Percentiles rank a stretch among this genome's conserved stretches.
These are phyloP conservation scores for Trypanosoma congolense DNA, from an alignment of 208 protist genomes.

Conservation along the genomic window DNA sequence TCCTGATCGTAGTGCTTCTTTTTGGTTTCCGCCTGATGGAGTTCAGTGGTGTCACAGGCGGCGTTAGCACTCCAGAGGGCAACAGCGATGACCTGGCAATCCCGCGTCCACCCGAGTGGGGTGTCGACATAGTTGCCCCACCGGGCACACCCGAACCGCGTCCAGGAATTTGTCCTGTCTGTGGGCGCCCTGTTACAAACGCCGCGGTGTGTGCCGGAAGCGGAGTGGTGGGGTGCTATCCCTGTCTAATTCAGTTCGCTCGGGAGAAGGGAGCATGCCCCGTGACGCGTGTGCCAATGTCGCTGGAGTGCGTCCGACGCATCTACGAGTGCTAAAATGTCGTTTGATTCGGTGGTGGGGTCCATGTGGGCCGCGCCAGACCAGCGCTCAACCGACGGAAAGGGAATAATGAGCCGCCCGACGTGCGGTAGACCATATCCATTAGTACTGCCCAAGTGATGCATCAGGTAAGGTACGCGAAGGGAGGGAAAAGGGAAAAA, in stretches of 20 bases:
- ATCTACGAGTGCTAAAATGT: conserved; percentile 75
- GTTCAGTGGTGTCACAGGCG: conserved; percentile 22
- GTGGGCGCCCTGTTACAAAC: conserved; percentile 50
- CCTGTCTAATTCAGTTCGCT: conserved; percentile 53
- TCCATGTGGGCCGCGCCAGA: no score
- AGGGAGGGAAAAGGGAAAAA: no score
- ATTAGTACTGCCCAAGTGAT: no score
- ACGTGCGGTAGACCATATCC: no score
- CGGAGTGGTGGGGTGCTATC: conserved; percentile 79
- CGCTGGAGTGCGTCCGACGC: conserved; percentile 60
- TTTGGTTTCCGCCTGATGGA: conserved; percentile 62
- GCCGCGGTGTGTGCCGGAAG: conserved; percentile 55
- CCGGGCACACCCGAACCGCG: conserved; percentile 19
- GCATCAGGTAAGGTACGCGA: no score
- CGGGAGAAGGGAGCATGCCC: conserved; percentile 52
- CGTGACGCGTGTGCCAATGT: conserved; percentile 39
- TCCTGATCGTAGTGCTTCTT: conserved; percentile 61
- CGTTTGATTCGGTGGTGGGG: no score
- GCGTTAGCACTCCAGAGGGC: neutral
- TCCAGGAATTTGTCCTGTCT: conserved; percentile 65
- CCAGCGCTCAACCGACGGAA: no score
- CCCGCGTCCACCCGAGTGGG: conserved; percentile 60
- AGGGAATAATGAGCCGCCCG: no score
- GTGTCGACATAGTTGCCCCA: conserved; percentile 32
- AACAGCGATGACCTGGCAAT: conserved; percentile 39